Percentiles rank a stretch among this genome's conserved stretches.
These are phyloP conservation scores for Ceratocystis destructans DNA, from an alignment of 2,329 filamentous ascomycete genomes.

Conservation along the genomic window DNA sequence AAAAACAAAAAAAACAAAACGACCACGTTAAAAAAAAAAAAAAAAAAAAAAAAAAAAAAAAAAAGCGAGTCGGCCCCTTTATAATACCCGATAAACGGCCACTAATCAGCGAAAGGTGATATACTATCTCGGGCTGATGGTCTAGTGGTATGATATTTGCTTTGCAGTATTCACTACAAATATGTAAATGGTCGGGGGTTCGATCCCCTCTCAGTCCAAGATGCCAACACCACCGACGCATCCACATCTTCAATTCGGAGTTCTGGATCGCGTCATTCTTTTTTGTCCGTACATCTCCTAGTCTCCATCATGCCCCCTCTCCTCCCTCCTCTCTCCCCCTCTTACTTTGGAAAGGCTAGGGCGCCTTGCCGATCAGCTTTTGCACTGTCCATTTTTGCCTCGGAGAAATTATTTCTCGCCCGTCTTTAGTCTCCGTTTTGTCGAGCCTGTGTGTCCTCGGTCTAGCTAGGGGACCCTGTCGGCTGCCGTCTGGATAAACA, in stretches of 20 bases:
- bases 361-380: too few species aligned
- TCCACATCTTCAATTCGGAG: not conserved
- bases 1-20: too few species aligned
- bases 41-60: not conserved
- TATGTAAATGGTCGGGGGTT: slow-evolving; percentile 20
- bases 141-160: slow-evolving; percentile 21
- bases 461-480: not conserved
- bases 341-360: not conserved
- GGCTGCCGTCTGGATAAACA: not conserved
- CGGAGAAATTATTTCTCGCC: not conserved
- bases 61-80: not conserved
- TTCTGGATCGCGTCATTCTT: not conserved
- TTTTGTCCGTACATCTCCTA: not conserved
- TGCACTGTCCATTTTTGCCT: too few species aligned
- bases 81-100: not conserved
- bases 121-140: slow-evolving; percentile 17
- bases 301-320: not conserved
- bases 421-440: not conserved
- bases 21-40: too few species aligned
- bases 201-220: slow-evolving; percentile 20
- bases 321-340: not conserved
- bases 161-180: slow-evolving; percentile 20
- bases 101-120: not conserved
- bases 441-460: not conserved
- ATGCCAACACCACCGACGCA: not conserved